Evolutionary conservation across 352 stramenopile species (phyloP).

Genomic region (Phytophthora citricola): DNA sequence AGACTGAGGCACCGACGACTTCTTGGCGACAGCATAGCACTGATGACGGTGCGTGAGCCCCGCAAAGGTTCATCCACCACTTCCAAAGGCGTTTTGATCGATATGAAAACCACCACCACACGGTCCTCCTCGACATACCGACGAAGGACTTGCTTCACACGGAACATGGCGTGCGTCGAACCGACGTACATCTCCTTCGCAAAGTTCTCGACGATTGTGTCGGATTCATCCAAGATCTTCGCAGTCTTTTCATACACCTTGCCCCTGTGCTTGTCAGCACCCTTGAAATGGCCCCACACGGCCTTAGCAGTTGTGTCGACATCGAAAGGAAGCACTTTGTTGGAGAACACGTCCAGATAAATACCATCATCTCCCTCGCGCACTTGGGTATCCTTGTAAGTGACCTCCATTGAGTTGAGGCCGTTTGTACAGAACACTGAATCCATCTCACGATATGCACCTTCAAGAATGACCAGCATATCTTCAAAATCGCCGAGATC

Average conservation of each 20-base stretch:
- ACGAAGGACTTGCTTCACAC: conserved; percentile 42
- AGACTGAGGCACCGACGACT: conserved; percentile 23
- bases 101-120: conserved; percentile 42
- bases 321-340: conserved; percentile 53
- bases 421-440: conserved; percentile 44
- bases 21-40: conserved; percentile 42
- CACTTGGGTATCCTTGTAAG: conserved; percentile 40
- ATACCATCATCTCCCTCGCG: conserved; percentile 38
- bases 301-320: conserved; percentile 33
- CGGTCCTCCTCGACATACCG: conserved; percentile 44
- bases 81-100: conserved; percentile 41
- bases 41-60: conserved; percentile 42
- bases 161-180: conserved; percentile 42
- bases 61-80: conserved; percentile 36
- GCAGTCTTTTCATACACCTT: conserved; percentile 43
- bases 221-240: conserved; percentile 36
- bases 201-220: conserved; percentile 55
- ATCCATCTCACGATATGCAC: conserved; percentile 45
- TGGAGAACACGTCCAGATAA: conserved; percentile 49
- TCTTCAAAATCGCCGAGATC: conserved; percentile 35
- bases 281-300: conserved; percentile 50
- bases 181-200: conserved; percentile 47
- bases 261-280: conserved; percentile 39
- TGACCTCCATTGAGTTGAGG: conserved; percentile 38
- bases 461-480: conserved; percentile 38